These are phyloP conservation scores for Aegilops tauschii DNA, from an alignment of 176 grass and related monocot genomes.

Conservation along the genomic window DNA sequence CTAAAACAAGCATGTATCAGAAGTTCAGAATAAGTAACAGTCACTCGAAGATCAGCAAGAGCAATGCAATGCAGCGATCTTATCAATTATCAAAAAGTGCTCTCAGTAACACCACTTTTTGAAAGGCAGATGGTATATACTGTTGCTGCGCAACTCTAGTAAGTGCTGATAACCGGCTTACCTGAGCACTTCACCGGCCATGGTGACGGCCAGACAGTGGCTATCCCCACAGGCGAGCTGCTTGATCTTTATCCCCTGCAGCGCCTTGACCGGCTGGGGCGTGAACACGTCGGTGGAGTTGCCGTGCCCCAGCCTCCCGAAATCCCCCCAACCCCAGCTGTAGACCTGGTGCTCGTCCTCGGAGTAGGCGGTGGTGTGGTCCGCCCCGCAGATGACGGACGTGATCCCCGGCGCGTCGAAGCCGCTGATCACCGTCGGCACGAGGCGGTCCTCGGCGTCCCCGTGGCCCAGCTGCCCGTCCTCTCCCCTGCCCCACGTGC, in stretches of 20 bases:
- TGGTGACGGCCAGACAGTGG: constrained; percentile 93
- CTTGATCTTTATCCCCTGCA: constrained; percentile 89
- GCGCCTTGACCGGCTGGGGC: constrained; percentile 84
- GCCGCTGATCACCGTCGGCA: constrained; percentile 73
- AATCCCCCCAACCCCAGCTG: constrained; percentile 99
- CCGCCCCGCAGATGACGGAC: constrained; percentile 89
- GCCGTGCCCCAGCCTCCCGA: constrained; percentile 91
- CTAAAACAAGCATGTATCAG: constrained; percentile 37
- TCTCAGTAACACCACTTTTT: not conserved
- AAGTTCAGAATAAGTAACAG: constrained; percentile 6
- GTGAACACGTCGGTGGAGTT: constrained; percentile 96
- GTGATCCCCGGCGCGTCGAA: constrained; percentile 60
- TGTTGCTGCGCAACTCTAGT: too few species aligned
- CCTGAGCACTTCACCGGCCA: constrained; percentile 83
- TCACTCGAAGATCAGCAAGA: not conserved
- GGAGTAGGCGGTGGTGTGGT: constrained; percentile 95
- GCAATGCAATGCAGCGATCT: constrained; percentile 8
- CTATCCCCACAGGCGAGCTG: constrained; percentile 98
- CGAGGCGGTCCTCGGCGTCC: constrained; percentile 83
- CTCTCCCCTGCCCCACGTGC: constrained; percentile 97
- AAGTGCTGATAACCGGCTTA: not conserved
- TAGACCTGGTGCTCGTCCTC: constrained; percentile 75
- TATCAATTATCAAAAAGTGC: not conserved
- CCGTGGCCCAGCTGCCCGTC: constrained; percentile 97
- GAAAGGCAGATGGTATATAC: not conserved